These are phyloP conservation scores for Coemansia sp. DNA, from an alignment of 192 early-diverging fungal species.

Conservation along the genomic window DNA sequence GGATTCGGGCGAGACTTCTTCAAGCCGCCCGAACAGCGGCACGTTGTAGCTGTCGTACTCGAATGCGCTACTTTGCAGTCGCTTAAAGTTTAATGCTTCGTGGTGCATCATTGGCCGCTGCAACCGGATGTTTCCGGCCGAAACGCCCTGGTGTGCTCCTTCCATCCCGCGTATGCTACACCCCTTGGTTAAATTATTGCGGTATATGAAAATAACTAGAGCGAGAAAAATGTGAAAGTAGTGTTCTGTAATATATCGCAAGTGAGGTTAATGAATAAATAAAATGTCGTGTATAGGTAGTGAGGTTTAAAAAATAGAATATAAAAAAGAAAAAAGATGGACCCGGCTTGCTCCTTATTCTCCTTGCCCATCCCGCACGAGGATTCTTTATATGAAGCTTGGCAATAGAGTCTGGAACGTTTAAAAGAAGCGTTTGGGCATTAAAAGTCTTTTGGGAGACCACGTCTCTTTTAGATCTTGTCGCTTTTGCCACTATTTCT, in stretches of 20 bases:
- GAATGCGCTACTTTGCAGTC: constrained; percentile 29
- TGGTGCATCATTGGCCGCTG: constrained; percentile 35
- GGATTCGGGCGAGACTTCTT: constrained; percentile 28
- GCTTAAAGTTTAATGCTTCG: constrained; percentile 30
- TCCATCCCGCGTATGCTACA: not conserved
- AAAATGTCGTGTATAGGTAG: constrained; percentile 1
- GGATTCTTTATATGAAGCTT: constrained; percentile 3
- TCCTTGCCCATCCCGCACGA: not conserved
- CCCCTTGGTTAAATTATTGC: not conserved
- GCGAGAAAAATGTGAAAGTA: not conserved
- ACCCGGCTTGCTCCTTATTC: not conserved
- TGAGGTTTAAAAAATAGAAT: not conserved
- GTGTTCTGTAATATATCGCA: not conserved
- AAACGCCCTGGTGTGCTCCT: not conserved
- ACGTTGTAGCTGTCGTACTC: constrained; percentile 46
- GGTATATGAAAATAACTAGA: not conserved
- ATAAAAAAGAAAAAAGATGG: constrained; percentile 2
- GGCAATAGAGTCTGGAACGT: constrained; percentile 2
- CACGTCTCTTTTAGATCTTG: not conserved
- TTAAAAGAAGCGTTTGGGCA: not conserved
- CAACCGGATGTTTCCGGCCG: constrained; percentile 14
- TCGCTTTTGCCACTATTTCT: not conserved
- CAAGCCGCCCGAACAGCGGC: constrained; percentile 29
- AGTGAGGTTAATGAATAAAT: not conserved
- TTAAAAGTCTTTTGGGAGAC: not conserved